Evolutionary conservation across 495 filamentous ascomycete genomes (phyloP), one percentile per base, ranked within the genome.

Genomic region (Penicillium cosmopolitanum): DNA sequence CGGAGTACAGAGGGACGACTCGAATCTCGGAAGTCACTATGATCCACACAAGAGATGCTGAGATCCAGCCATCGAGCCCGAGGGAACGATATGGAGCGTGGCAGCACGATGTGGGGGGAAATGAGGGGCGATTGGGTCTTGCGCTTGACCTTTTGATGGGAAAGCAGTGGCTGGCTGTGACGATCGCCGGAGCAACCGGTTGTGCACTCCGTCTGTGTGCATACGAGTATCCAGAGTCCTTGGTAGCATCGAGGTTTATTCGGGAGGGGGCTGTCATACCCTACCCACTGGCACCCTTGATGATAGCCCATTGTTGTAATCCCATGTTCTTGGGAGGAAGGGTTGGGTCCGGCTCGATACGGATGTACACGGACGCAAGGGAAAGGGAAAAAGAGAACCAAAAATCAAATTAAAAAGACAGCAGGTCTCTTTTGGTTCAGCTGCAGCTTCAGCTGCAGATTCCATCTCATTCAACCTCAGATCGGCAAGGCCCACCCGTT

Each of bases 401-500:
- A 8, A 21, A 44, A 44, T 5, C 42, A 16, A 44, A 18, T 5
- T 19, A 11, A 16, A n/a, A 16, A 13, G 9, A 28, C 6, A 13
- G 19, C 16, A 23, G 21, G 5, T 23, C 50, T 12, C 25, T 43
- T 62, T 54, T 51, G 35, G 43, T 16, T 33, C 50, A 43, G 23
- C 23, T 23, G 43, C 50, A 43, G 23, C 2, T 23, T 35, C 50
- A 43, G 46, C n/a, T 55, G 36, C 60, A 55, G 36, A 21, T 33
- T 12, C 23, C 23, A 23, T 23, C 23, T 23, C 50, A 12, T 25
- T 44, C 40, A 56, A 28, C 18, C 33, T 46, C 25, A 28, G 68
- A 66, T 68, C 66, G 53, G 43, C 67, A 54, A 13, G 61, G 58
- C 63, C 68, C 68, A 71, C 68, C 61, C 16, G 63, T 71, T 71